Conservation (phyloP, 202 grass and related monocot genomes). For the Saccharum hybrid region DNA sequence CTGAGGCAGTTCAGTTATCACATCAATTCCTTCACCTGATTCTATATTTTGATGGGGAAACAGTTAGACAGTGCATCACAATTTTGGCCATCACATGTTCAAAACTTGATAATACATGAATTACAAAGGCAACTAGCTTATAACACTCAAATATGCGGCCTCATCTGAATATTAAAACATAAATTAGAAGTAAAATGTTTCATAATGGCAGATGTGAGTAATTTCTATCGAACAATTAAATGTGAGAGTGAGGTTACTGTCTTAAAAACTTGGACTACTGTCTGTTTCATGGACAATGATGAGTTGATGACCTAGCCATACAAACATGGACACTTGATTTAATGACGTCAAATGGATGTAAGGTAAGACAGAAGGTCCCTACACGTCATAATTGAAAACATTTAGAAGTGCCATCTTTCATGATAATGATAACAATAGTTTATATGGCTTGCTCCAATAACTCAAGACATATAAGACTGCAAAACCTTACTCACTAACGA, state of each 20-base stretch:
- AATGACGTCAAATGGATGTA: not conserved
- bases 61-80: not conserved
- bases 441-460: slow-evolving; percentile 14
- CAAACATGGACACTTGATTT: not conserved
- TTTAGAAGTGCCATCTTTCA: not conserved
- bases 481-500: not conserved
- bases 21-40: slow-evolving; percentile 41
- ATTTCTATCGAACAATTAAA: slow-evolving; percentile 4
- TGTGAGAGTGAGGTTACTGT: not conserved
- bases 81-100: not conserved
- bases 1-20: slow-evolving; percentile 63
- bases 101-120: slow-evolving; percentile 20
- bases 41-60: slow-evolving; percentile 10
- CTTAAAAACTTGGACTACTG: not conserved
- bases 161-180: slow-evolving; percentile 9
- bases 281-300: not conserved
- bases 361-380: not conserved
- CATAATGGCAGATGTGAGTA: not conserved
- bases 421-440: not conserved
- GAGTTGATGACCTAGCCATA: not conserved
- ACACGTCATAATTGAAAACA: not conserved
- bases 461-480: not conserved
- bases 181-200: not conserved
- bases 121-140: slow-evolving; percentile 10
- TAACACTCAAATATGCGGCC: not conserved